A percentile compares a stretch with the other conserved stretches of the same genome.
These are phyloP conservation scores for Beverwykella pulmonaria DNA, from an alignment of 495 filamentous ascomycete genomes.

Conservation along the genomic window DNA sequence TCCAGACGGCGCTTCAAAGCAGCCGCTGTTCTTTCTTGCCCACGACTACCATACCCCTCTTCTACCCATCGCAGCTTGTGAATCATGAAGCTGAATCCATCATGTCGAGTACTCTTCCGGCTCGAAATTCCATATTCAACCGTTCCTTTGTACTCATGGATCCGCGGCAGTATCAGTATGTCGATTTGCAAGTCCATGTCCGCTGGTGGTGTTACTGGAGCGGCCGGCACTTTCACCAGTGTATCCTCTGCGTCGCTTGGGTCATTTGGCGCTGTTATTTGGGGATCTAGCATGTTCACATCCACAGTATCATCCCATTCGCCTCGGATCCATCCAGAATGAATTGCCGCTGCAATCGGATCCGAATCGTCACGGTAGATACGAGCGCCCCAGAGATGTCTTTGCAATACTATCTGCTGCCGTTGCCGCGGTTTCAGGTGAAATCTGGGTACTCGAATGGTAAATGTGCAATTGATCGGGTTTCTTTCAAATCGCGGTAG, in stretches of 20 bases:
- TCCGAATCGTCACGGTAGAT: slow-evolving; percentile 97
- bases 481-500: slow-evolving; percentile 78
- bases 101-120: slow-evolving; percentile 74
- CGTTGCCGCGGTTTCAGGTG: slow-evolving; percentile 69
- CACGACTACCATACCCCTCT: slow-evolving; percentile 61
- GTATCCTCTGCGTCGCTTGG: slow-evolving; percentile 43
- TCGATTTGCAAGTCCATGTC: slow-evolving; percentile 83
- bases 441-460: slow-evolving; percentile 78
- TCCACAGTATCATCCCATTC: slow-evolving; percentile 80
- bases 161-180: slow-evolving; percentile 74
- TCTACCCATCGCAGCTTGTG: slow-evolving; percentile 78
- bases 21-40: slow-evolving; percentile 65
- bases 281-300: slow-evolving; percentile 65
- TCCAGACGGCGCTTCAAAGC: slow-evolving; percentile 64
- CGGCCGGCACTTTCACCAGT: slow-evolving; percentile 50
- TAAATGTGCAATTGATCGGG: slow-evolving; percentile 82
- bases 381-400: slow-evolving; percentile 87
- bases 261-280: slow-evolving; percentile 50
- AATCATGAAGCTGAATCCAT: slow-evolving; percentile 89
- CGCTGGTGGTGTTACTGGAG: slow-evolving; percentile 56
- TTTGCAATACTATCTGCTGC: slow-evolving; percentile 76
- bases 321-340: slow-evolving; percentile 87
- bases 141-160: slow-evolving; percentile 74
- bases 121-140: slow-evolving; percentile 78
- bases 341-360: slow-evolving; percentile 87